These are phyloP conservation scores for Solanum peruvianum DNA, from an alignment of 257 asterid species.

Conservation along the genomic window DNA sequence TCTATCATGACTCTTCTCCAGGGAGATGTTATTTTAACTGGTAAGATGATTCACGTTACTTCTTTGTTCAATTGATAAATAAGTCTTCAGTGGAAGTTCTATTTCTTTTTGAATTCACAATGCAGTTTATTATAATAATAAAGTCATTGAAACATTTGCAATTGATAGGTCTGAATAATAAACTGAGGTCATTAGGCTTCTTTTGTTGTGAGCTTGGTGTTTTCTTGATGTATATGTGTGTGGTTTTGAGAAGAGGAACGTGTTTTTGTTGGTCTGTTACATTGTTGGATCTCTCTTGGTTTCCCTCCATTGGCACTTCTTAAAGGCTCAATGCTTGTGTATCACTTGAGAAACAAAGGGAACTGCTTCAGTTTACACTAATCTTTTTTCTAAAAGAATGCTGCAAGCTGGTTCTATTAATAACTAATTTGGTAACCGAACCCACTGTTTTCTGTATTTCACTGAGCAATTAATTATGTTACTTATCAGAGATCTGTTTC, in stretches of 20 bases:
- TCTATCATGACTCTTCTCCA: constrained; percentile 87
- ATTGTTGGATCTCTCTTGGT: not conserved
- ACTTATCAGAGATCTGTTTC: not conserved
- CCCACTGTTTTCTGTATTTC: not conserved
- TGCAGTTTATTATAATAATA: not conserved
- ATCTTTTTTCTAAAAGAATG: not conserved
- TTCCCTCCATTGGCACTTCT: not conserved
- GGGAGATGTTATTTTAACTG: constrained; percentile 90
- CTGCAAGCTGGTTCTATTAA: not conserved
- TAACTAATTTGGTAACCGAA: not conserved
- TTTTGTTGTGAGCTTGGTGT: not conserved
- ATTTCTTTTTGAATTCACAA: not conserved
- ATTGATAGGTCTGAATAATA: not conserved
- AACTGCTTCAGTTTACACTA: not conserved
- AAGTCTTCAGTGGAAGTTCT: not conserved
- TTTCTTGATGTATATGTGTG: not conserved
- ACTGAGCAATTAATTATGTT: not conserved
- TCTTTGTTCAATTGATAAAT: not conserved
- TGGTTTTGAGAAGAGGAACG: not conserved
- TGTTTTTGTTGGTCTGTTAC: not conserved
- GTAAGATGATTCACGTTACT: constrained; percentile 16
- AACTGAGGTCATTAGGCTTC: not conserved
- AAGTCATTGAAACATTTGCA: not conserved
- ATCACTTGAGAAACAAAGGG: not conserved
- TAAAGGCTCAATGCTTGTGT: not conserved